Conservation (phyloP, 768 basidiomycete genomes). For the Sarcodon aspratus region DNA sequence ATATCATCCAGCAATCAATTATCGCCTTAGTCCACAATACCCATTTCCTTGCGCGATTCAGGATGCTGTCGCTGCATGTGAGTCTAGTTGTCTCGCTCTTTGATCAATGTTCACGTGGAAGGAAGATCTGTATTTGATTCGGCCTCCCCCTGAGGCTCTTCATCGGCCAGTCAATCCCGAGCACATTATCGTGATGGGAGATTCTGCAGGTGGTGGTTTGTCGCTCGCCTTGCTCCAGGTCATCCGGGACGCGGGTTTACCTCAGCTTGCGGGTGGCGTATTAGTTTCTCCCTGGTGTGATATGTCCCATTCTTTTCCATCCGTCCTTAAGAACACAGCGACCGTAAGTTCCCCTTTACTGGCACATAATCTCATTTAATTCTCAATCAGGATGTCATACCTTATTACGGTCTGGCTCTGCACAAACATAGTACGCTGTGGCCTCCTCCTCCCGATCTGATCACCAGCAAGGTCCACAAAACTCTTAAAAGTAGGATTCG, state of each 20-base stretch:
- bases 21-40: constrained; percentile 90
- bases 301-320: constrained; percentile 92
- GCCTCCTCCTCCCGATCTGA: constrained; percentile 66
- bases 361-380: not conserved
- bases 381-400: constrained; percentile 59
- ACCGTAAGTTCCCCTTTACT: constrained; percentile 38
- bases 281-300: constrained; percentile 91
- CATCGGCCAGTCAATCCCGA: constrained; percentile 75
- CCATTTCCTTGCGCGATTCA: constrained; percentile 92
- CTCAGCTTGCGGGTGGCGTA: constrained; percentile 77
- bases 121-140: constrained; percentile 77
- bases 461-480: constrained; percentile 43
- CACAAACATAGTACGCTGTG: constrained; percentile 71
- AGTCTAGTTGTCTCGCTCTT: constrained; percentile 11
- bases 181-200: constrained; percentile 79
- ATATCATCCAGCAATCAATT: constrained; percentile 49
- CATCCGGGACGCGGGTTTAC: constrained; percentile 75
- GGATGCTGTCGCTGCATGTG: constrained; percentile 82
- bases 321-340: constrained; percentile 71
- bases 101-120: not conserved
- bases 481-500: constrained; percentile 49
- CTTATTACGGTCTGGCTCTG: constrained; percentile 60
- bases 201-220: constrained; percentile 89
- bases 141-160: constrained; percentile 68
- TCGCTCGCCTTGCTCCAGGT: constrained; percentile 76